Evolutionary conservation across 2,329 filamentous ascomycete species (phyloP).

Genomic region (Penicillium decumbens): DNA sequence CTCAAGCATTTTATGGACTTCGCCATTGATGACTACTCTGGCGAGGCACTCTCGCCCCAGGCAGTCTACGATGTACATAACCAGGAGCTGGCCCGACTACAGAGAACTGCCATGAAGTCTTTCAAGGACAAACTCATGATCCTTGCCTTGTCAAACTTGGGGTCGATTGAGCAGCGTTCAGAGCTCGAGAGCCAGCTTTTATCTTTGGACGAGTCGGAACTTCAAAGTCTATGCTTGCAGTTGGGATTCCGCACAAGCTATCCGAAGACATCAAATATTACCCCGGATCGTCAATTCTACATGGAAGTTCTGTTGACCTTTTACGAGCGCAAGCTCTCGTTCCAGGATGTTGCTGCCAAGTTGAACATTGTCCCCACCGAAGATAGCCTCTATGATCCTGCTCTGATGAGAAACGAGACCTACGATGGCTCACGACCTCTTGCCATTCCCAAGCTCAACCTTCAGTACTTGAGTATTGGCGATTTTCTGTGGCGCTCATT

Average conservation of each 20-base stretch:
- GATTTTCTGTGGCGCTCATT: conserved; percentile 97
- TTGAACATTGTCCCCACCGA: conserved; percentile 82
- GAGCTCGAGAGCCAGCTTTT: conserved; percentile 75
- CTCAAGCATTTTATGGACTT: conserved; percentile 84
- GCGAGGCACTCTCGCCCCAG: conserved; percentile 65
- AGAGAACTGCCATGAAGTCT: conserved; percentile 70
- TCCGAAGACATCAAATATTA: conserved; percentile 63
- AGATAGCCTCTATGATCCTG: conserved; percentile 68
- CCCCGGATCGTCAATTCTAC: conserved; percentile 52
- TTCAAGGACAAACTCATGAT: conserved; percentile 91
- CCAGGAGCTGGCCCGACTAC: conserved; percentile 68
- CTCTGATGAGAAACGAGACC: conserved; percentile 72
- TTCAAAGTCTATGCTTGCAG: conserved; percentile 62
- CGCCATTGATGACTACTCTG: conserved; percentile 85
- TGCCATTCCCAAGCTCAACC: conserved; percentile 86
- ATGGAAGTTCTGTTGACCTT: conserved; percentile 66
- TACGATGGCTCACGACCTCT: conserved; percentile 85
- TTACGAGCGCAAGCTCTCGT: conserved; percentile 73
- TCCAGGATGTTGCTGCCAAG: conserved; percentile 70
- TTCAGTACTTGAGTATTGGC: conserved; percentile 90
- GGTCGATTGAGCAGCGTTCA: conserved; percentile 71
- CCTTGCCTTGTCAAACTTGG: conserved; percentile 86
- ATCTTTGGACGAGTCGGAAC: conserved; percentile 67
- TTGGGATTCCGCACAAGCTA: conserved; percentile 81
- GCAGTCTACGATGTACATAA: conserved; percentile 80